Conservation (phyloP, 208 protist genomes). For the Acanthamoeba castellanii region DNA sequence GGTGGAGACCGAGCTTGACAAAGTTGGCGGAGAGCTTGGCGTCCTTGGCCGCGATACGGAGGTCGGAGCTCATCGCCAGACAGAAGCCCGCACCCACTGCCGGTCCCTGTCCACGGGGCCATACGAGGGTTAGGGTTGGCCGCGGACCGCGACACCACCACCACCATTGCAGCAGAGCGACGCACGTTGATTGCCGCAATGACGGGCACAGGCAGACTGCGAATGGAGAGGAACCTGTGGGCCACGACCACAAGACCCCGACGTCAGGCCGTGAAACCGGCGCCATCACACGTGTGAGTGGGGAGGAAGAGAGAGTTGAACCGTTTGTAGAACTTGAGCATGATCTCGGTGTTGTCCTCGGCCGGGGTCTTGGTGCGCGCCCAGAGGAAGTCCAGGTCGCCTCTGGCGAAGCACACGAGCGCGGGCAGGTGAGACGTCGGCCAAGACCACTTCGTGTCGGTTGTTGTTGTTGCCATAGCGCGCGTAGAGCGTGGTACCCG, state of each 20-base stretch:
- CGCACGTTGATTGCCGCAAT: slow-evolving; percentile 82
- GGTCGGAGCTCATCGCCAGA: slow-evolving; percentile 86
- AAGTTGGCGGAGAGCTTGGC: slow-evolving; percentile 89
- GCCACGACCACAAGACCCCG: no score
- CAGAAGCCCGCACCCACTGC: slow-evolving; percentile 89
- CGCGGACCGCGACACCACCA: background rate
- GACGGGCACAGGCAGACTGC: slow-evolving; percentile 83
- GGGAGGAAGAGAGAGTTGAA: background rate
- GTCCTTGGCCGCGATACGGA: slow-evolving; percentile 80
- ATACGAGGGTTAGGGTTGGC: no score
- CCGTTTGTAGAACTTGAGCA: slow-evolving; percentile 84
- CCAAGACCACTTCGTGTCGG: no score
- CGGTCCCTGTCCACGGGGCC: slow-evolving; percentile 83
- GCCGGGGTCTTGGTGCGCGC: slow-evolving; percentile 74
- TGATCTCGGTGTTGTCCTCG: slow-evolving; percentile 78
- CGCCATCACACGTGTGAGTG: no score
- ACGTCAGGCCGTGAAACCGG: background rate
- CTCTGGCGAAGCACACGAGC: slow-evolving; percentile 45
- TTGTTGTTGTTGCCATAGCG: no score
- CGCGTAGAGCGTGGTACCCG: background rate
- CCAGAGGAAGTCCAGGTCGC: slow-evolving; percentile 88
- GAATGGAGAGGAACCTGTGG: slow-evolving; percentile 83
- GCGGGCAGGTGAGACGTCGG: background rate
- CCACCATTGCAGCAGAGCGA: background rate
- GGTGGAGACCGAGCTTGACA: slow-evolving; percentile 84